Base-by-base conservation (phyloP, 1,139 yeast genomes). In the Yamadazyma pseudoaaseri region DNA sequence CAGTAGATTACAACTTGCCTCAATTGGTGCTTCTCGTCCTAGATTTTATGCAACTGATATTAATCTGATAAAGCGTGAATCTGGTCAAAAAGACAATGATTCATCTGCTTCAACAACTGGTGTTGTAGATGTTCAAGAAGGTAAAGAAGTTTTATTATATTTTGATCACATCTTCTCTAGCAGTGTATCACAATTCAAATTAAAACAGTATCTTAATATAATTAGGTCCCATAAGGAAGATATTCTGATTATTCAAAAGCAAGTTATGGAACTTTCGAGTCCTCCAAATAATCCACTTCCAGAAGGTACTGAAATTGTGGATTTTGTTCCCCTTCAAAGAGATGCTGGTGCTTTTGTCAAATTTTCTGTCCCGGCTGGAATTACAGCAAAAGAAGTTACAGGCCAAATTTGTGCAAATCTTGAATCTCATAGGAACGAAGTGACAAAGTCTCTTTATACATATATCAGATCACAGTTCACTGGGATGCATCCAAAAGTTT, bases 261-360 rank as follows among this genome's bases (percentile, higher is more conserved):
- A 43, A 25, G 56, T 68, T 2, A 33, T 44, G 25, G 22, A 44
- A 2, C 32, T 64, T 4, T 51, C 67, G 22, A 26, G 40, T 23
- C 42, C 52, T 7, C 42, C 41, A 1, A 32, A 28, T 3, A 30
- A 29, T 3, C 72, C 73, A 2, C 45, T 68, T 16, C 71, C 73
- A 2, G 44, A 40, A 4, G 57, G 48, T 2, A 52, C 61, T 5
- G 35, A 43, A 6, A 56, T 67, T 25, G 45, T 54, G 4, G 71
- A 63, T 26, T 67, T 86, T 22, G 81, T 87, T 11, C 85, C 95
- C 0, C 69, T 85, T 38, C 72, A 62, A 40, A 63, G 95, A 43
- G 98, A 92, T 52, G 96, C 97, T 34, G 97, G 97, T 27, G 96
- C 89, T 1, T 90, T 92, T 67, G 92, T 86, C 21, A 83, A 83